Conservation (phyloP, 1,139 yeast species). For the Nakaseomyces uthaithaninus region DNA sequence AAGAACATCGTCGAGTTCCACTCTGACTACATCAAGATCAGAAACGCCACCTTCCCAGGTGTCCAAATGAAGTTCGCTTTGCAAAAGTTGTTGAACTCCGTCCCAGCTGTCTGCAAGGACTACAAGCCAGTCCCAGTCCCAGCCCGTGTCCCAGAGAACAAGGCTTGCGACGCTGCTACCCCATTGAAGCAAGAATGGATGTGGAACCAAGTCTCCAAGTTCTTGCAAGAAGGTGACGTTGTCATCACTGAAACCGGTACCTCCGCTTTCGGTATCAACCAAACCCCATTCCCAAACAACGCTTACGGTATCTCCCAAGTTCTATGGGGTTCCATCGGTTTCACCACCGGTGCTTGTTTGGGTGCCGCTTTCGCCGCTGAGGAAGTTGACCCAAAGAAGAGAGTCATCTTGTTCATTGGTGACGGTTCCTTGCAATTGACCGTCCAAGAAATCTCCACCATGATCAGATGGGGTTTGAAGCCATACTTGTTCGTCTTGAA, state of each 20-base stretch:
- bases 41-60: conserved; percentile 67
- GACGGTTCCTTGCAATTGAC: conserved; percentile 88
- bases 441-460: conserved; percentile 78
- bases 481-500: conserved; percentile 79
- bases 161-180: conserved; percentile 33
- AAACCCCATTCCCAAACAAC: conserved; percentile 66
- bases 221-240: conserved; percentile 74
- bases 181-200: conserved; percentile 67
- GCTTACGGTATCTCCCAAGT: conserved; percentile 79
- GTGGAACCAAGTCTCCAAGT: conserved; percentile 68
- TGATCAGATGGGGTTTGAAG: conserved; percentile 69
- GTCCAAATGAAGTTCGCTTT: conserved; percentile 70
- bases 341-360: conserved; percentile 72
- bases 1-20: conserved; percentile 80
- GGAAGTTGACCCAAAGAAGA: conserved; percentile 57
- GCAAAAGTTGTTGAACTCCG: conserved; percentile 38
- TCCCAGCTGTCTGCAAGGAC: conserved; percentile 35
- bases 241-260: conserved; percentile 86
- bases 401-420: conserved; percentile 79
- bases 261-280: conserved; percentile 78
- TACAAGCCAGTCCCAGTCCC: conserved; percentile 46
- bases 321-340: conserved; percentile 87
- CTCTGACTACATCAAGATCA: conserved; percentile 76
- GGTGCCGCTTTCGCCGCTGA: conserved; percentile 84
- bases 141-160: conserved; percentile 39